A percentile compares a stretch with the other conserved stretches of the same genome.
Conservation (phyloP, 140 eudicot species). For the Stevia rebaudiana region DNA sequence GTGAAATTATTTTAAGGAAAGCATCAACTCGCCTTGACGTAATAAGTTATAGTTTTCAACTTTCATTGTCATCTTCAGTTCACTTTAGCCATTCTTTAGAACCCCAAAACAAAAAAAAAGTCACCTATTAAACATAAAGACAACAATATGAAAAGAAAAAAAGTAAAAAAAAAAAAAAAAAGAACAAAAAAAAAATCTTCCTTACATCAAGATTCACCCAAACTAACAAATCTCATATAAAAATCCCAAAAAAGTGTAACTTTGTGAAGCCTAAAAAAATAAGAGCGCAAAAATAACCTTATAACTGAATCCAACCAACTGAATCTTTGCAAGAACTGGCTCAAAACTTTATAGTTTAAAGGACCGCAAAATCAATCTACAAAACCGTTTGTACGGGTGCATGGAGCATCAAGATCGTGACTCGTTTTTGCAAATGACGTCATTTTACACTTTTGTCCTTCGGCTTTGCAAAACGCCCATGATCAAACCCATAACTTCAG, state of each 20-base stretch:
- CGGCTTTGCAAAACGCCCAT: constrained; percentile 4
- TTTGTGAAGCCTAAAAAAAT: neutral
- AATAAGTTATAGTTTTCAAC: neutral
- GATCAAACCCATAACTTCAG: constrained; percentile 1
- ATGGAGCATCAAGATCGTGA: constrained; percentile 4
- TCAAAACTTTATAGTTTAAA: neutral
- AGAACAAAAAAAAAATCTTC: neutral
- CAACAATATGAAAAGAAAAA: neutral
- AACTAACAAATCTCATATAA: constrained; percentile 10
- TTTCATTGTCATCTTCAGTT: neutral
- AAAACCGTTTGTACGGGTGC: neutral
- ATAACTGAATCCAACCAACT: constrained; percentile 11
- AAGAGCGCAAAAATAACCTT: neutral
- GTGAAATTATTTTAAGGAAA: neutral
- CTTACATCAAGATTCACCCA: constrained; percentile 3
- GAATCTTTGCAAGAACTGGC: neutral
- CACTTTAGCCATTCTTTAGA: neutral
- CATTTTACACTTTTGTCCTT: neutral
- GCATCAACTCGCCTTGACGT: neutral
- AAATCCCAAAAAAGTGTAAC: neutral
- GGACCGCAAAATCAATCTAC: constrained; percentile 2
- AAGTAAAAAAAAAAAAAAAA: neutral
- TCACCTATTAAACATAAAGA: neutral
- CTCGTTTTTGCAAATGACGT: neutral
- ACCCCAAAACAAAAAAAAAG: neutral